A percentile compares a stretch with the other conserved stretches of the same genome.
Conservation (phyloP, 2,329 filamentous ascomycete genomes). For the Penicillium sp. region DNA sequence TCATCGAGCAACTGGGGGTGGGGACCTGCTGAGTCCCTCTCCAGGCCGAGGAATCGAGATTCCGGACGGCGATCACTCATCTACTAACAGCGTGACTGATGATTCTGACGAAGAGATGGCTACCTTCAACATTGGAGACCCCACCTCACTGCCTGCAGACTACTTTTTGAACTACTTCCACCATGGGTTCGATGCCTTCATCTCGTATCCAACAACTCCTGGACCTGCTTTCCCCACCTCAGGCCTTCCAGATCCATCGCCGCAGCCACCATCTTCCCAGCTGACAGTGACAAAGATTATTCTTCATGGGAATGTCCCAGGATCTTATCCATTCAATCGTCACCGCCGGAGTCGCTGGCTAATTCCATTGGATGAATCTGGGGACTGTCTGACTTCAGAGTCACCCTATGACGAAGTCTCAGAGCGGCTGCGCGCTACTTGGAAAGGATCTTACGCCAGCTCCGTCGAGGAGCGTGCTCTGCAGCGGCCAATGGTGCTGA, state of each 20-base stretch:
- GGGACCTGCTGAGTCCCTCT: constrained; percentile 36
- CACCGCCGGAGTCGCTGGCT: constrained; percentile 88
- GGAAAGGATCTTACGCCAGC: constrained; percentile 64
- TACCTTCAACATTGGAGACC: constrained; percentile 61
- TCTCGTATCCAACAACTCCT: constrained; percentile 71
- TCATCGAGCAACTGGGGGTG: constrained; percentile 50
- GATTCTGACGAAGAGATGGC: constrained; percentile 60
- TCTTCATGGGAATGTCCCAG: constrained; percentile 89
- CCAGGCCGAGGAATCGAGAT: constrained; percentile 38
- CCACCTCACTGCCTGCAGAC: constrained; percentile 45
- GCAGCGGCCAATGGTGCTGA: constrained; percentile 73
- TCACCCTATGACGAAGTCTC: constrained; percentile 74
- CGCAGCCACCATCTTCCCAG: constrained; percentile 51
- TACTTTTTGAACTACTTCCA: constrained; percentile 98
- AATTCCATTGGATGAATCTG: constrained; percentile 52
- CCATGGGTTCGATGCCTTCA: constrained; percentile 86
- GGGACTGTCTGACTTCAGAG: constrained; percentile 65
- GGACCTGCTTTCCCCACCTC: constrained; percentile 62
- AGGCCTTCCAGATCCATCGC: constrained; percentile 29
- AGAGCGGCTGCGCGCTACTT: constrained; percentile 63
- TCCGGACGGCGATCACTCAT: constrained; percentile 73
- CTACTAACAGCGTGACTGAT: constrained; percentile 67
- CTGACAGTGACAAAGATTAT: constrained; percentile 89
- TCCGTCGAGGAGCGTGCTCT: constrained; percentile 53
- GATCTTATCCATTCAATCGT: constrained; percentile 94